Evolutionary conservation across 139 green algal genomes (phyloP), one percentile per base, ranked within the genome.

Genomic region (Gonium pectorale): DNA sequence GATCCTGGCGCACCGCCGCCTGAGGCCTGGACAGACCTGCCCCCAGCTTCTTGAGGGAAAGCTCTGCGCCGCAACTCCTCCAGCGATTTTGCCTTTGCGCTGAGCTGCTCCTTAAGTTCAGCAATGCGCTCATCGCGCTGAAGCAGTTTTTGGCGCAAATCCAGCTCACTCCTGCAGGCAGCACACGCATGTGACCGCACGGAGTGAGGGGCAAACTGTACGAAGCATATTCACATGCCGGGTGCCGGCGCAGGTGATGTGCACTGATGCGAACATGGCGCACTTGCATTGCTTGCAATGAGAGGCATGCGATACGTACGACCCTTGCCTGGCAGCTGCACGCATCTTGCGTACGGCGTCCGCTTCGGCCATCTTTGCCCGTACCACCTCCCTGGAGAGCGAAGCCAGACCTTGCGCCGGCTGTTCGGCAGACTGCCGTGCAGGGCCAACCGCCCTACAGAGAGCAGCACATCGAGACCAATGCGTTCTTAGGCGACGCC

Each of bases 361-460:
- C 33, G 91, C 92, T 75, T 93, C 88, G 0, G 90, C 86, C 80
- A 95, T 81, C 87, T 94, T 93, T 24, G 91, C 79, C 2, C 91
- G 83, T 29, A 94, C 89, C 26, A 96, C 87, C 89, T 95, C 88
- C 27, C 85, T 56, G 0, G 89, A 91, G 56, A 96, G 79, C 4
- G 60, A 62, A n/a, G 72, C 86, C 38, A 90, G 52, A 5, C 29
- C 84, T 26, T 82, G 78, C 40, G 35, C 6, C 46, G 15, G n/a
- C 70, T 46, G 46, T 49, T 46, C 70, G 70, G 31, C 29, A 33
- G 56, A 5, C 54, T 43, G n/a, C n/a, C n/a, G n/a, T n/a, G n/a
- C n/a, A n/a, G n/a, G n/a, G n/a, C n/a, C n/a, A n/a, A n/a, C n/a
- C n/a, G n/a, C n/a, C n/a, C n/a, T n/a, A n/a, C n/a, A n/a, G n/a